These are phyloP conservation scores for Talaromyces adpressus DNA, from an alignment of 495 filamentous ascomycete genomes.

Conservation along the genomic window DNA sequence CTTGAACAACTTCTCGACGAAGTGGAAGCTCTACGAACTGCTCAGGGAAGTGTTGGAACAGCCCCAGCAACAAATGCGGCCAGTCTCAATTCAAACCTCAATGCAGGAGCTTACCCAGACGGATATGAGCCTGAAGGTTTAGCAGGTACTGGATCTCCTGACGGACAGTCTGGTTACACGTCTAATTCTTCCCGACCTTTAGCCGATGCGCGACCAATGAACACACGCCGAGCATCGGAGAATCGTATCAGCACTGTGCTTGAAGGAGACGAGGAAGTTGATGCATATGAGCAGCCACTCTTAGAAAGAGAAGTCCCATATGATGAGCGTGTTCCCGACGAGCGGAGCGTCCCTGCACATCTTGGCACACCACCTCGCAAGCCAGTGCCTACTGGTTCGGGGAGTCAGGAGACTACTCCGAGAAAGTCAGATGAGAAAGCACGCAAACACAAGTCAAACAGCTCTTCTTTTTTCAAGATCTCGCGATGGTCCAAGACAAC, in stretches of 20 bases:
- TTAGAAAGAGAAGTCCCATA: constrained; percentile 23
- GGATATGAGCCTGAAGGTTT: constrained; percentile 81
- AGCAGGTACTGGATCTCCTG: constrained; percentile 68
- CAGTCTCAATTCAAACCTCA: constrained; percentile 34
- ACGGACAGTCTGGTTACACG: constrained; percentile 71
- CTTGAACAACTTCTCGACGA: constrained; percentile 84
- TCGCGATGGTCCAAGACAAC: constrained; percentile 98
- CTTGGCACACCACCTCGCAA: constrained; percentile 67
- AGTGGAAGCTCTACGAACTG: constrained; percentile 78
- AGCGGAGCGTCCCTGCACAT: constrained; percentile 57
- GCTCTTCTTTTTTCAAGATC: constrained; percentile 86
- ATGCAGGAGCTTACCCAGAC: constrained; percentile 24
- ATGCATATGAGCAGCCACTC: constrained; percentile 49
- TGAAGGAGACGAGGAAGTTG: constrained; percentile 68
- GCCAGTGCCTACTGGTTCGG: constrained; percentile 44
- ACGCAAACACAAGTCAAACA: constrained; percentile 85
- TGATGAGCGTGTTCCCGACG: constrained; percentile 19
- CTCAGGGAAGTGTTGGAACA: constrained; percentile 23
- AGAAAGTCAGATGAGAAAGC: constrained; percentile 61
- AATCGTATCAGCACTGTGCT: constrained; percentile 84
- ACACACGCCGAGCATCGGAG: constrained; percentile 58
- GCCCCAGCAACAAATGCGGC: constrained; percentile 10
- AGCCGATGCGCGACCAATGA: constrained; percentile 47
- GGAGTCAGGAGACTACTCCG: constrained; percentile 72
- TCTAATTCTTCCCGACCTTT: constrained; percentile 58